Conservation (phyloP, 2,329 filamentous ascomycete species). For the Colletotrichum sublineola region DNA sequence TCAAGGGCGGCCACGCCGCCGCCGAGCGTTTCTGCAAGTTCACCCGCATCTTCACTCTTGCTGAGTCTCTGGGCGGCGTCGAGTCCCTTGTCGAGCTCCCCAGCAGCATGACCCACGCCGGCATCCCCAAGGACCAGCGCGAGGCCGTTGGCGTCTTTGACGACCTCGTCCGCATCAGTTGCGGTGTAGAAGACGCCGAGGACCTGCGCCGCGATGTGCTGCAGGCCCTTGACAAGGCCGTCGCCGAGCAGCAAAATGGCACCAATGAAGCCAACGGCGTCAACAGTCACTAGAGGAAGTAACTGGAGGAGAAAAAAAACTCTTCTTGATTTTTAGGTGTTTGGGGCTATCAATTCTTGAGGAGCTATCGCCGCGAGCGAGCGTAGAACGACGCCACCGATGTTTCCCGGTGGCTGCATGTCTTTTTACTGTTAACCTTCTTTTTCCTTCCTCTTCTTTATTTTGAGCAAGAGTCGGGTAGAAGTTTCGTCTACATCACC, state of each 20-base stretch:
- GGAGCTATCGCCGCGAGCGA: slow-evolving; percentile 22
- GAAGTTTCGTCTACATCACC: not conserved
- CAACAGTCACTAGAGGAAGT: slow-evolving; percentile 46
- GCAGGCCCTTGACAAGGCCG: slow-evolving; percentile 84
- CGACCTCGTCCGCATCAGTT: slow-evolving; percentile 92
- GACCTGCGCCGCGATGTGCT: slow-evolving; percentile 87
- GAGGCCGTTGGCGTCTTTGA: slow-evolving; percentile 96
- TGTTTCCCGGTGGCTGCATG: slow-evolving; percentile 22
- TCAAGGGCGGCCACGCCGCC: slow-evolving; percentile 86
- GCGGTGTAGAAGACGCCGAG: slow-evolving; percentile 90
- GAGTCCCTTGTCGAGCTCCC: slow-evolving; percentile 94
- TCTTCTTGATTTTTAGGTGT: not conserved
- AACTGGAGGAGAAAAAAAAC: not conserved
- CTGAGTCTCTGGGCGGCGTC: slow-evolving; percentile 91
- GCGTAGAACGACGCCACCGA: slow-evolving; percentile 6
- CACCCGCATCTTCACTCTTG: slow-evolving; percentile 91
- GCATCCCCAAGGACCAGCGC: slow-evolving; percentile 89
- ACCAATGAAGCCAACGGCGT: slow-evolving; percentile 47
- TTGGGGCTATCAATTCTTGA: not conserved
- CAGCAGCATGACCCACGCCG: slow-evolving; percentile 96
- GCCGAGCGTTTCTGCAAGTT: slow-evolving; percentile 93
- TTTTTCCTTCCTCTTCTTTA: not conserved
- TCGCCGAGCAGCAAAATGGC: slow-evolving; percentile 51
- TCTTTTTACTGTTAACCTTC: slow-evolving; percentile 6
- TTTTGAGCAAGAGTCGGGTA: not conserved